A percentile compares a stretch with the other conserved stretches of the same genome.
Evolutionary conservation across 768 basidiomycete genomes (phyloP).

Genomic region (Boletus speciosus): DNA sequence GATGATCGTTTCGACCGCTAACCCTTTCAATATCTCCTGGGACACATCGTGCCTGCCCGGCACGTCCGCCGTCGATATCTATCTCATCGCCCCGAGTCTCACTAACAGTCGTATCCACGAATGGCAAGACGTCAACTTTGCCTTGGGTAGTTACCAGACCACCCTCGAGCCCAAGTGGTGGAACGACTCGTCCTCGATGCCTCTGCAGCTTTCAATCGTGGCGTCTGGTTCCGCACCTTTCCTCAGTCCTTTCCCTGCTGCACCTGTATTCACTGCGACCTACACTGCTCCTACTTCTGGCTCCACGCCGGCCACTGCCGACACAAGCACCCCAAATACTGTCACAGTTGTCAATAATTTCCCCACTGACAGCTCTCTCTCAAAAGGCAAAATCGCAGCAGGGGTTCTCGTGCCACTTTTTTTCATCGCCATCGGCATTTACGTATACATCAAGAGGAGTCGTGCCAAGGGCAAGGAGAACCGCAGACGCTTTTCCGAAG

Average conservation of each 20-base stretch:
- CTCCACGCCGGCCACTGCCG: conserved; percentile 37
- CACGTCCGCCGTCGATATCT: conserved; percentile 58
- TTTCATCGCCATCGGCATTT: conserved; percentile 43
- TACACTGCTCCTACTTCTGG: conserved; percentile 45
- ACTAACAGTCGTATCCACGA: conserved; percentile 46
- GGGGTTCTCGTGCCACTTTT: conserved; percentile 61
- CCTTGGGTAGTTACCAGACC: conserved; percentile 47
- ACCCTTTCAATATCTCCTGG: conserved; percentile 61
- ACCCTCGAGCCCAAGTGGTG: conserved; percentile 66
- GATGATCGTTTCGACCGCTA: conserved; percentile 42
- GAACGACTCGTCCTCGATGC: conserved; percentile 48
- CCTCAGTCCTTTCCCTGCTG: conserved; percentile 53
- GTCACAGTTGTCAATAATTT: conserved; percentile 40
- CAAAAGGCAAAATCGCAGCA: conserved; percentile 62
- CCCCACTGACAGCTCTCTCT: conserved; percentile 35
- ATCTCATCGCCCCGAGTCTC: conserved; percentile 53
- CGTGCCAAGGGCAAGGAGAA: conserved; percentile 50
- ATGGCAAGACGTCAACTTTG: conserved; percentile 52
- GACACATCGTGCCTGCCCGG: conserved; percentile 51
- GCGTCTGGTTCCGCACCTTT: conserved; percentile 47
- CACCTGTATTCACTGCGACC: conserved; percentile 67
- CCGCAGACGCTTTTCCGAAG: conserved; percentile 58
- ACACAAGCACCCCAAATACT: conserved; percentile 33
- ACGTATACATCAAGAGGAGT: conserved; percentile 50
- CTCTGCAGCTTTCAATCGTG: conserved; percentile 61